Evolutionary conservation across 257 asterid genomes (phyloP).

Genomic region (Nicotiana obtusifolia): DNA sequence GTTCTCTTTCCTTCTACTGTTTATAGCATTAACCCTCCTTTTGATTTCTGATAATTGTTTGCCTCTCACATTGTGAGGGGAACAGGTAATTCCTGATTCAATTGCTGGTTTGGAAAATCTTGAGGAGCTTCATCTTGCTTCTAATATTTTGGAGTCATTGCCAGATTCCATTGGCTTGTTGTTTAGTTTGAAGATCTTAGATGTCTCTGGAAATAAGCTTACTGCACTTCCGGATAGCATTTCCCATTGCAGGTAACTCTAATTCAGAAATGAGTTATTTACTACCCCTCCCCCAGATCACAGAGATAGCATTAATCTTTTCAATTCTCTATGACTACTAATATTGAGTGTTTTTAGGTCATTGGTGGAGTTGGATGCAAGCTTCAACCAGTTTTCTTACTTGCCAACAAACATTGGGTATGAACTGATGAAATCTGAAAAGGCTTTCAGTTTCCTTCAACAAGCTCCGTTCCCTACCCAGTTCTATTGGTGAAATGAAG

Average conservation of each 20-base stretch:
- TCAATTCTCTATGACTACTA: not conserved
- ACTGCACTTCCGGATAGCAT: constrained; percentile 78
- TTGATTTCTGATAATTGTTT: not conserved
- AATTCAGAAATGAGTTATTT: not conserved
- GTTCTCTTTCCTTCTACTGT: not conserved
- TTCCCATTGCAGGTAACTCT: constrained; percentile 69
- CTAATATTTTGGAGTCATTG: constrained; percentile 56
- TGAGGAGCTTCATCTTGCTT: constrained; percentile 69
- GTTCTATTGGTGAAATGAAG: constrained; percentile 76
- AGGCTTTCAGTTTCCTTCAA: constrained; percentile 56
- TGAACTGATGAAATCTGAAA: constrained; percentile 54
- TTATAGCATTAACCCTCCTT: no score
- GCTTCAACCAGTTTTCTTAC: constrained; percentile 72
- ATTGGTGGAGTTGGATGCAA: constrained; percentile 61
- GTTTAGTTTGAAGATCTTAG: constrained; percentile 51
- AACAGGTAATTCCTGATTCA: constrained; percentile 74
- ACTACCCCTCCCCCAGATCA: not conserved
- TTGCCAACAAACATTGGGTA: constrained; percentile 82
- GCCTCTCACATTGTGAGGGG: not conserved
- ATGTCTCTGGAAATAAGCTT: constrained; percentile 78
- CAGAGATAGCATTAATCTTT: not conserved
- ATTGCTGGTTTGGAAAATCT: constrained; percentile 66
- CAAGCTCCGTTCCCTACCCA: constrained; percentile 76
- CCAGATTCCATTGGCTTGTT: constrained; percentile 76
- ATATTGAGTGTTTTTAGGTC: constrained; percentile 37